Percentiles rank a stretch among this genome's conserved stretches.
phyloP scores from a whole-genome alignment of 108 stramenopile species.

The Chaetoceros muelleri region DNA sequence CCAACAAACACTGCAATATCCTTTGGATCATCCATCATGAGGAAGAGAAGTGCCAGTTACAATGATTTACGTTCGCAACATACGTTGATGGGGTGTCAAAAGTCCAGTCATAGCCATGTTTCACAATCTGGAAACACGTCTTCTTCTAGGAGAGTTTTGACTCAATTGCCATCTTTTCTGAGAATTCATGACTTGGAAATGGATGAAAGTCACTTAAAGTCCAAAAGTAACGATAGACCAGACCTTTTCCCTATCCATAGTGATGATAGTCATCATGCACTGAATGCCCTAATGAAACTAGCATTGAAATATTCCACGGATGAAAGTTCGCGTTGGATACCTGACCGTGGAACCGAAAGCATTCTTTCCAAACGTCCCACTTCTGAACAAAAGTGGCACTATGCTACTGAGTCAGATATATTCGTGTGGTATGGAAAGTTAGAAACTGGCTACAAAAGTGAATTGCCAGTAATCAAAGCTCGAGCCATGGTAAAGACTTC shows the following conservation, averaged over 20 bases:
- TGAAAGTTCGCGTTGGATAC: constrained; percentile 48
- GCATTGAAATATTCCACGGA: constrained; percentile 37
- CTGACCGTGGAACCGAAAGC: constrained; percentile 34
- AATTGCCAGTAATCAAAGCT: constrained; percentile 47
- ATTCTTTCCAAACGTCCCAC: constrained; percentile 16
- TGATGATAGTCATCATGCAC: constrained; percentile 9
- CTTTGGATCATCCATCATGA: neutral
- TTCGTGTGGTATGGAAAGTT: constrained; percentile 24
- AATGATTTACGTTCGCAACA: neutral
- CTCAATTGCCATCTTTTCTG: constrained; percentile 14
- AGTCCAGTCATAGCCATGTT: no score
- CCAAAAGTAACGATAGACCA: neutral
- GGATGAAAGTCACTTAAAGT: neutral
- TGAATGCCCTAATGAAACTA: constrained; percentile 31
- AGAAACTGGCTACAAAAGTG: constrained; percentile 22
- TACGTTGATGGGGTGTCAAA: neutral
- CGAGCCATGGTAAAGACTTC: constrained; percentile 36
- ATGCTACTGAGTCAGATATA: constrained; percentile 12
- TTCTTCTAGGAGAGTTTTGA: neutral
- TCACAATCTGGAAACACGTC: no score
- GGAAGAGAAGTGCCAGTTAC: neutral
- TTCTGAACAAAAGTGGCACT: constrained; percentile 7
- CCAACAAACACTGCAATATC: neutral
- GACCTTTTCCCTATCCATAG: constrained; percentile 11
- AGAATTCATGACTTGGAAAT: constrained; percentile 16